Conservation (phyloP, 2,329 filamentous ascomycete genomes). For the Septoria petroselini region DNA sequence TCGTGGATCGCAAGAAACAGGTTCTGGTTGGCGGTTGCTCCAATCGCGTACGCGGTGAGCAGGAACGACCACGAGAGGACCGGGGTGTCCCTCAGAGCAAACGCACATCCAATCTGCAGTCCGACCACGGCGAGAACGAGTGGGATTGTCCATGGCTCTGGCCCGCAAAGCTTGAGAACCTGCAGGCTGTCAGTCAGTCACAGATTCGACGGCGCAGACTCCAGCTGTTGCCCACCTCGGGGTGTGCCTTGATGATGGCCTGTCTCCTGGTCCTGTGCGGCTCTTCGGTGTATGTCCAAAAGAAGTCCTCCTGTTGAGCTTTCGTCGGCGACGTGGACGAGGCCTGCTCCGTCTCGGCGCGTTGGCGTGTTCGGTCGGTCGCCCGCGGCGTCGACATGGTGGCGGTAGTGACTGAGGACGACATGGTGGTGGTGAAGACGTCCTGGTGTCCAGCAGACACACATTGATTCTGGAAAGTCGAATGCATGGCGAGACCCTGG, state of each 20-base stretch:
- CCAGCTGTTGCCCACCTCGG: constrained; percentile 54
- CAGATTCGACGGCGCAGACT: background rate
- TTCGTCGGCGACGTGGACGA: constrained; percentile 5
- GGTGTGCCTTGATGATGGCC: constrained; percentile 97
- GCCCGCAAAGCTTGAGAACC: constrained; percentile 96
- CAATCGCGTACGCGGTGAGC: constrained; percentile 82
- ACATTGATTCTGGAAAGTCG: background rate
- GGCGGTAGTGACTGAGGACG: constrained; percentile 30
- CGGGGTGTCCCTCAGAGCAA: constrained; percentile 69
- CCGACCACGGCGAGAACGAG: constrained; percentile 79
- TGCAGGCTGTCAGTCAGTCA: constrained; percentile 44
- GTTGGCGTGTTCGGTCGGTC: constrained; percentile 3
- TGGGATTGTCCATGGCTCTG: constrained; percentile 93
- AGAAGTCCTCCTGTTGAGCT: constrained; percentile 62
- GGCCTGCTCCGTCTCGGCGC: constrained; percentile 22
- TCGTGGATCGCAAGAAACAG: constrained; percentile 98
- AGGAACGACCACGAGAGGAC: constrained; percentile 84
- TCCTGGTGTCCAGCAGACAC: background rate
- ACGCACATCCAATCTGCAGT: constrained; percentile 75
- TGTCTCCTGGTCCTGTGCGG: constrained; percentile 86
- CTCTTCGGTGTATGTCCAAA: constrained; percentile 99
- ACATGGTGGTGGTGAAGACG: constrained; percentile 1
- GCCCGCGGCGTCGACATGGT: constrained; percentile 19
- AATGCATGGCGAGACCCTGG: background rate
- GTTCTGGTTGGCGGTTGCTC: constrained; percentile 96